Evolutionary conservation across 805 yeast species (phyloP).

Genomic region (Metschnikowia baotianmanensis): DNA sequence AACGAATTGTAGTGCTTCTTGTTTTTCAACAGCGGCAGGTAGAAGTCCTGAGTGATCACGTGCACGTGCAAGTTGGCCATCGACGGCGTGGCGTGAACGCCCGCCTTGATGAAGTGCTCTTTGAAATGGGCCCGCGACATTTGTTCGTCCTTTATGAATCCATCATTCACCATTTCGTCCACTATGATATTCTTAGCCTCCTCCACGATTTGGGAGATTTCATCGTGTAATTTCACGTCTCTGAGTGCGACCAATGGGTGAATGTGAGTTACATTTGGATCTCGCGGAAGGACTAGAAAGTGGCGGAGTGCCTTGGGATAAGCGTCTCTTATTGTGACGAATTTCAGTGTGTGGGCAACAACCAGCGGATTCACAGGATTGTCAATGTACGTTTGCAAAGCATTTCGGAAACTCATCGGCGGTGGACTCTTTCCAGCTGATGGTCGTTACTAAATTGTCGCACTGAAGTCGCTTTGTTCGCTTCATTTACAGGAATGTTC

Average conservation of each 20-base stretch:
- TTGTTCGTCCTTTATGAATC: slow-evolving; percentile 15
- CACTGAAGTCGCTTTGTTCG: neutral
- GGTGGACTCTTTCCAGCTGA: neutral
- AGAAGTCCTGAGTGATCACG: slow-evolving; percentile 63
- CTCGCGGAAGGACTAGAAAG: slow-evolving; percentile 58
- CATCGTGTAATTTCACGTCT: slow-evolving; percentile 25
- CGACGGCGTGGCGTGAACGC: slow-evolving; percentile 72
- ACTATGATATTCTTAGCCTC: slow-evolving; percentile 33
- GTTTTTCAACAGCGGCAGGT: slow-evolving; percentile 53
- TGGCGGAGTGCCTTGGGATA: slow-evolving; percentile 67
- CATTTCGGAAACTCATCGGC: slow-evolving; percentile 48
- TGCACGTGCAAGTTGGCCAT: slow-evolving; percentile 70
- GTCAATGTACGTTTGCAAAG: slow-evolving; percentile 47
- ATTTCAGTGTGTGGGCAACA: slow-evolving; percentile 49
- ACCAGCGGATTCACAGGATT: slow-evolving; percentile 46
- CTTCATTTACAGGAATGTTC: slow-evolving; percentile 5
- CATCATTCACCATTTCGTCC: slow-evolving; percentile 27
- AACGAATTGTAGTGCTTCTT: slow-evolving; percentile 71
- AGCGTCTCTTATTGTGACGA: slow-evolving; percentile 54
- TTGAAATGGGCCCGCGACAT: slow-evolving; percentile 18
- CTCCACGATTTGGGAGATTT: slow-evolving; percentile 32
- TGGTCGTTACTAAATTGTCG: neutral
- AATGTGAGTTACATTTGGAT: slow-evolving; percentile 33
- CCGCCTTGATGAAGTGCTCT: slow-evolving; percentile 43
- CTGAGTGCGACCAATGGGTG: slow-evolving; percentile 55